Evolutionary conservation across 225 moss, liverwort and hornwort genomes (phyloP).

Genomic region (Physcomitrellopsis africana): DNA sequence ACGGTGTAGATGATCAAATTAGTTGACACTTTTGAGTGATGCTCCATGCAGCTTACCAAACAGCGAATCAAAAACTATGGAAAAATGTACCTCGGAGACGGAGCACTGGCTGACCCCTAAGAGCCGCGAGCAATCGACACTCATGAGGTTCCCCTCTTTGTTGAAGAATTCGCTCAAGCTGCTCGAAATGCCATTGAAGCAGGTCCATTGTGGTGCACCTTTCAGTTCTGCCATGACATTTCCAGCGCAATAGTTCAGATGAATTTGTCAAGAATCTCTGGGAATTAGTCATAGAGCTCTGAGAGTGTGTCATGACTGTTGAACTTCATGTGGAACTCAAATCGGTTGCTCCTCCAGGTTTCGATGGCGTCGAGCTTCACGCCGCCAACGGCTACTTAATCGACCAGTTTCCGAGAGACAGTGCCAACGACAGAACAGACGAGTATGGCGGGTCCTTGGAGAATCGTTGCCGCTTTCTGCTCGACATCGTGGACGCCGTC

Average conservation of each 20-base stretch:
- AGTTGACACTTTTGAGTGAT: background rate
- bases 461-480: conserved; percentile 11
- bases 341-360: conserved; percentile 2
- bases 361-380: conserved; percentile 20
- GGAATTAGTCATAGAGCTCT: too few relatives aligned
- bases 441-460: conserved; percentile 6
- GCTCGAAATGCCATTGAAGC: conserved; percentile 44
- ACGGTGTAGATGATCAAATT: background rate
- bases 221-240: too few relatives aligned
- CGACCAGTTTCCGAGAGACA: conserved; percentile 18
- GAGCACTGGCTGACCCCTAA: background rate
- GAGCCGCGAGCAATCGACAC: conserved; percentile 28
- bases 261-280: too few relatives aligned
- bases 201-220: conserved; percentile 8
- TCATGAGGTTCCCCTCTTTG: conserved; percentile 29
- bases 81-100: background rate
- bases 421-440: conserved; percentile 19
- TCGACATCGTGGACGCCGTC: conserved; percentile 4
- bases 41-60: conserved; percentile 21
- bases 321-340: background rate
- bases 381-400: conserved; percentile 4
- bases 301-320: too few relatives aligned
- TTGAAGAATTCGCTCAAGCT: conserved; percentile 28
- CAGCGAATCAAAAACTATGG: background rate
- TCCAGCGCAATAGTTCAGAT: too few relatives aligned